Evolutionary conservation across 805 yeast species (phyloP), one percentile per base, ranked within the genome.

Genomic region (Saccharomyces eubayanus): DNA sequence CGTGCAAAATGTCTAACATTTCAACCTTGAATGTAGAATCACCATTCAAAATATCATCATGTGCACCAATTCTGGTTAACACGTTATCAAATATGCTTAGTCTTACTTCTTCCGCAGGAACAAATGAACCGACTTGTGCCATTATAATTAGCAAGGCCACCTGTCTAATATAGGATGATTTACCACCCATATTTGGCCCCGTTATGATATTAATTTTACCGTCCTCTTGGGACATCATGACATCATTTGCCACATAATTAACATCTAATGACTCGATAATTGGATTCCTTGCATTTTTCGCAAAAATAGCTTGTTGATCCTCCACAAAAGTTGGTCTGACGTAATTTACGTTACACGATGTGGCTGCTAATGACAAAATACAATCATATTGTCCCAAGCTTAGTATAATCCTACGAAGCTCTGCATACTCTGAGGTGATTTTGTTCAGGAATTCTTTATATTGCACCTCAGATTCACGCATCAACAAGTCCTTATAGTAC

Each of bases 1-100:
- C 92, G 1, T 92, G 82, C 0, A 96, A 85, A 51, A 96, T 89
- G 64, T 94, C 99, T 51, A 89, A 75, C 97, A 94, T 90, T 69
- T 94, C 99, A 28, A 96, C 88, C 88, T 88, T 87, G 64, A 91
- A 90, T 0, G 96, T 90, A 0, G 96, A 87, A 60, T 87, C 82
- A 1, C 94, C 92, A 24, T 74, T 74, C 50, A 89, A 60, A 47
- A 90, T 74, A 62, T 89, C 81, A 69, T 90, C 97, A 41, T 80
- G 77, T 0, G 96, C 94, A 0, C 96, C 96, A 83, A 89, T 85
- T 48, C 94, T 71, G 1, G 82, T 78, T 51, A 67, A 72, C 0
- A 80, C 67, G 16, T 75, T 77, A 62, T 84, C 90, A 60, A 89
- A 83, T 1, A 89, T 70, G 1, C 96, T 87, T 31, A 88, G 58